A percentile compares a stretch with the other conserved stretches of the same genome.
phyloP scores from a whole-genome alignment of 2,329 filamentous ascomycete species.

The Malbranchea cinnamomea region DNA sequence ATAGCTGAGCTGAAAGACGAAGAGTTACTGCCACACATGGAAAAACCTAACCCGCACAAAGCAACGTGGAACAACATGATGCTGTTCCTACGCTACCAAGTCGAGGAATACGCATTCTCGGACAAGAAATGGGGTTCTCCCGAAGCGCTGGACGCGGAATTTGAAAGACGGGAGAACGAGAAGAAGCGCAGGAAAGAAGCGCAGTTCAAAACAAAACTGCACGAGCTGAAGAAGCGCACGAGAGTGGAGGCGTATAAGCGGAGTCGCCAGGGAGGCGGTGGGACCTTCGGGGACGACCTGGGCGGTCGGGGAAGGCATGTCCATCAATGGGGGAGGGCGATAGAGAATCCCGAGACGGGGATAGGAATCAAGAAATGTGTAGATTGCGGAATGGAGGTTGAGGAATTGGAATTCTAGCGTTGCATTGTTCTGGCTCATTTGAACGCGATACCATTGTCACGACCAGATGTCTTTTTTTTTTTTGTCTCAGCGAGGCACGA shows the following conservation, averaged over 20 bases:
- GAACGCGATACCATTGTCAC: too few species aligned
- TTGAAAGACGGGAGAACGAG: slow-evolving; percentile 59
- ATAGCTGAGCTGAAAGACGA: slow-evolving; percentile 77
- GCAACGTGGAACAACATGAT: slow-evolving; percentile 98
- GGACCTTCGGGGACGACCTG: slow-evolving; percentile 62
- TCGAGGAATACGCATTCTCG: slow-evolving; percentile 81
- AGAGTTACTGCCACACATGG: slow-evolving; percentile 72
- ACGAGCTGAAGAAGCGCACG: slow-evolving; percentile 85
- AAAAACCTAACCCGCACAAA: slow-evolving; percentile 87
- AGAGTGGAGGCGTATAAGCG: slow-evolving; percentile 77
- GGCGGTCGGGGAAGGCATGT: slow-evolving; percentile 57
- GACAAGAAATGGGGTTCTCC: slow-evolving; percentile 77
- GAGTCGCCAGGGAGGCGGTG: slow-evolving; percentile 39
- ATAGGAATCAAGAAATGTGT: slow-evolving; percentile 55
- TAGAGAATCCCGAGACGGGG: slow-evolving; percentile 43
- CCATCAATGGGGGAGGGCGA: slow-evolving; percentile 62
- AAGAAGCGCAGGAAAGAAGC: slow-evolving; percentile 77
- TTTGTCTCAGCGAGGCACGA: too few species aligned
- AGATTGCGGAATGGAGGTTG: slow-evolving; percentile 53
- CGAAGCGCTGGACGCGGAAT: slow-evolving; percentile 77
- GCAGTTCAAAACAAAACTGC: slow-evolving; percentile 79
- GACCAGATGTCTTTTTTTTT: too few species aligned
- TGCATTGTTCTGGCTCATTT: too few species aligned
- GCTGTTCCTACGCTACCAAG: slow-evolving; percentile 83
- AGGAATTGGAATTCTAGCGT: slow-evolving; percentile 46